Percentiles rank a stretch among this genome's conserved stretches.
phyloP scores from a whole-genome alignment of 192 early-diverging fungal genomes.

The Linnemannia schmuckeri region DNA sequence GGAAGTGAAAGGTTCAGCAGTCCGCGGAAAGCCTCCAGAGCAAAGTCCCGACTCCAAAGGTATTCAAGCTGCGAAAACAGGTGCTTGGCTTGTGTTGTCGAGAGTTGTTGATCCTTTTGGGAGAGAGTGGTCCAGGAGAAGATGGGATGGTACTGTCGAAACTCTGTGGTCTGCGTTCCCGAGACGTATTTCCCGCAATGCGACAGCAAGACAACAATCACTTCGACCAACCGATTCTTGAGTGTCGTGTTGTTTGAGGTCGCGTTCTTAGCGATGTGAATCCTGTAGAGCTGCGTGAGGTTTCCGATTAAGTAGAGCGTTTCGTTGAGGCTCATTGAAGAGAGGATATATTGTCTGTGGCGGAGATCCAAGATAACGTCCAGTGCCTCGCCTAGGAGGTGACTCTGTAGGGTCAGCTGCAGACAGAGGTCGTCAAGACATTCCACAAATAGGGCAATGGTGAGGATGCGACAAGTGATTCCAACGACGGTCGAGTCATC shows the following conservation, averaged over 20 bases:
- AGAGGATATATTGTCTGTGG: constrained; percentile 33
- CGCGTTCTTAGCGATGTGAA: constrained; percentile 7
- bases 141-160: constrained; percentile 38
- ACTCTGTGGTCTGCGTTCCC: constrained; percentile 35
- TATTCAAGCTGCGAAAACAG: constrained; percentile 38
- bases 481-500: constrained; percentile 48
- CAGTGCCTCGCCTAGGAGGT: constrained; percentile 25
- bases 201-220: constrained; percentile 25
- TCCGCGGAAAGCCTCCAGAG: constrained; percentile 21
- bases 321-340: constrained; percentile 35
- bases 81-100: constrained; percentile 28
- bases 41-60: constrained; percentile 44
- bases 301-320: constrained; percentile 48
- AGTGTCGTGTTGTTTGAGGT: neutral
- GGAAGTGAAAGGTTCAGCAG: constrained; percentile 25
- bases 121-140: constrained; percentile 46
- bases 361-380: constrained; percentile 30
- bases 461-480: constrained; percentile 42
- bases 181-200: constrained; percentile 41
- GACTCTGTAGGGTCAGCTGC: constrained; percentile 30
- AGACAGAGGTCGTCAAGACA: constrained; percentile 44
- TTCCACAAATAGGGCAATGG: constrained; percentile 33
- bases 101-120: constrained; percentile 37
- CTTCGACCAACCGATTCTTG: constrained; percentile 31
- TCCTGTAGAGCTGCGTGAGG: constrained; percentile 18